Percentiles rank a stretch among this genome's conserved stretches.
Evolutionary conservation across 2,329 filamentous ascomycete species (phyloP).

Genomic region (Rhynchosporium agropyri): DNA sequence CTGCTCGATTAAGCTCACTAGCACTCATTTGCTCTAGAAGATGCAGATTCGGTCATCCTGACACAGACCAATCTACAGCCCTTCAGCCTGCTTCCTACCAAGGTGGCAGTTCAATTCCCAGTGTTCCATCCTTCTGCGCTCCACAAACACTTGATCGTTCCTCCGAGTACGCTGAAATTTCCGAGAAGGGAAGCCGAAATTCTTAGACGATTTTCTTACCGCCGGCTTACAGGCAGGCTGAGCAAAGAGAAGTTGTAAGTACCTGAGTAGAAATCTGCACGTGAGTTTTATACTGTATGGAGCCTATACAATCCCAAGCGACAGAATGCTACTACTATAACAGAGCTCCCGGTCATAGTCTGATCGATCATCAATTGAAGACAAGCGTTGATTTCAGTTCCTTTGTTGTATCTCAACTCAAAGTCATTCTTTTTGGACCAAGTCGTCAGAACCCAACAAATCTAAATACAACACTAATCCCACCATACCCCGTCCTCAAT

Average conservation of each 20-base stretch:
- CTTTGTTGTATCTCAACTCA: slow-evolving; percentile 12
- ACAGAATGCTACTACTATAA: slow-evolving; percentile 10
- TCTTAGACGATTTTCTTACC: slow-evolving; percentile 20
- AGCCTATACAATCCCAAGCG: slow-evolving; percentile 6
- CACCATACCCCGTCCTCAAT: neutral
- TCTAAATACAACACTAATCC: neutral
- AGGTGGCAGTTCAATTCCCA: slow-evolving; percentile 20
- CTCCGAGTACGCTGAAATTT: slow-evolving; percentile 16
- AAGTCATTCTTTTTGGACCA: slow-evolving; percentile 11
- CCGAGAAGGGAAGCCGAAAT: slow-evolving; percentile 16
- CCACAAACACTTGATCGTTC: neutral
- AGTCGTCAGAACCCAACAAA: slow-evolving; percentile 13
- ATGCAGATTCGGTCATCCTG: slow-evolving; percentile 1
- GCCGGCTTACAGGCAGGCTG: slow-evolving; percentile 25
- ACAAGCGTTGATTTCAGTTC: slow-evolving; percentile 14
- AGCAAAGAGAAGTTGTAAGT: slow-evolving; percentile 12
- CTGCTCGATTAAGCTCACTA: slow-evolving; percentile 12
- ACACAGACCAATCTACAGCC: neutral
- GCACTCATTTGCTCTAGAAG: slow-evolving; percentile 7
- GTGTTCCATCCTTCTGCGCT: slow-evolving; percentile 7
- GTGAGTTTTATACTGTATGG: slow-evolving; percentile 10
- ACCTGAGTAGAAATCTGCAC: slow-evolving; percentile 15
- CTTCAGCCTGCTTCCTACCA: slow-evolving; percentile 14
- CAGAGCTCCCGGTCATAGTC: slow-evolving; percentile 19
- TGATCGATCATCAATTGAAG: slow-evolving; percentile 7